Evolutionary conservation across 2,329 filamentous ascomycete genomes (phyloP), one percentile per base, ranked within the genome.

Genomic region (Nemania bipapillata): DNA sequence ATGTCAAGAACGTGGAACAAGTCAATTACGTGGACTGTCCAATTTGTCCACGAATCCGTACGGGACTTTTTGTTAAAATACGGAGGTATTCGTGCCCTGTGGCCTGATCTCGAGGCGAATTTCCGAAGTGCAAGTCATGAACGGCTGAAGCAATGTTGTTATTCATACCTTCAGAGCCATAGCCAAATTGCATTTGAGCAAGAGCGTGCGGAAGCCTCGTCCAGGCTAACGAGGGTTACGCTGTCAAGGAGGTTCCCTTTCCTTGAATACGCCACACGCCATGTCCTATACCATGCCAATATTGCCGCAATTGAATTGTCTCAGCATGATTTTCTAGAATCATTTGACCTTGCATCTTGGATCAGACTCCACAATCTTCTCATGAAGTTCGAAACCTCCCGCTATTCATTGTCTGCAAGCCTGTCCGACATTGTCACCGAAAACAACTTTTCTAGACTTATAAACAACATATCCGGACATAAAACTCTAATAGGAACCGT

Each of bases 1-100:
- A 80, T 73, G n/a, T 72, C 75, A 0, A 74, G 77, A 8, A 0
- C 22, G 0, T 72, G 72, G 0, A 81, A n/a, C 0, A 80, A 74
- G n/a, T 72, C 75, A 0, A 74, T 77, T 8, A 0, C 22, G 0
- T 72, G 72, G 0, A 81, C 73, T 0, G 82, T 87, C 0, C 85
- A 87, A 65, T 88, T 87, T 72, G 86, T 87, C 3, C 84, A 87
- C 45, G 83, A 86, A 65, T 85, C 84, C 0, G 82, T 86, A 0
- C 74, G 80, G 0, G 84, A 86, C 9, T 86, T 83, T 52, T 76
- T 87, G 0, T 26, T 84, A 2, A 79, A 79, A 12, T 78, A 80
- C 1, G 66, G 73, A 0, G 81, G 81, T 0, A 68, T 82, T 0
- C 12, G 57, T 0, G 61, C 75, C 0, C 24, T 83, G 0, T 80